Conservation (phyloP, 352 stramenopile genomes). For the Pythium volutum region DNA sequence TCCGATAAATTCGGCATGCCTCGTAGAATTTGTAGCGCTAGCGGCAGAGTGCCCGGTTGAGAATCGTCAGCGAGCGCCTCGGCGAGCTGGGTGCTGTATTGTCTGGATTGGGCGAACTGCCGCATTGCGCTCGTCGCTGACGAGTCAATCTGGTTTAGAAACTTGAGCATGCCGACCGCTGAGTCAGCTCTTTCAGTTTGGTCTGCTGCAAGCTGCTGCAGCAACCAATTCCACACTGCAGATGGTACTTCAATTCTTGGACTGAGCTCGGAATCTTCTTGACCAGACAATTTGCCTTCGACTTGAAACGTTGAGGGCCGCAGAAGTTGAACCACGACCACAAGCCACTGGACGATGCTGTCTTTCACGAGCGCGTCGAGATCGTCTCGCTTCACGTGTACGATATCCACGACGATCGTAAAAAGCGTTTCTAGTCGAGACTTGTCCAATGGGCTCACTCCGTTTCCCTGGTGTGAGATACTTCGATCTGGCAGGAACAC, state of each 20-base stretch:
- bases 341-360: conserved; percentile 6
- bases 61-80: background rate
- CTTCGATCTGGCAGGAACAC: conserved; percentile 26
- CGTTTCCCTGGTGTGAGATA: background rate
- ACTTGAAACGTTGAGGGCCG: conserved; percentile 2
- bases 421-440: conserved; percentile 30
- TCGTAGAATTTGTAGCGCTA: background rate
- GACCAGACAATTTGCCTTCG: background rate
- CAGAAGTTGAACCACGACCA: background rate
- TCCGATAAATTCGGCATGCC: background rate
- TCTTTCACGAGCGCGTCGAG: background rate
- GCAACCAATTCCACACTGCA: conserved; percentile 10
- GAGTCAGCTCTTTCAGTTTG: background rate
- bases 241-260: background rate
- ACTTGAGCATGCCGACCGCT: background rate
- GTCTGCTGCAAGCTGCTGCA: background rate
- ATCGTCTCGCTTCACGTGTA: conserved; percentile 20
- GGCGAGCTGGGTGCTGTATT: background rate
- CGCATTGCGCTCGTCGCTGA: background rate
- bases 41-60: background rate
- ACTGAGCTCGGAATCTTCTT: background rate
- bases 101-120: background rate
- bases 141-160: conserved; percentile 6
- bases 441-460: conserved; percentile 33
- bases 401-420: conserved; percentile 35